Conservation (phyloP, 768 basidiomycete species). For the Brasilioporus rufonigricans region DNA sequence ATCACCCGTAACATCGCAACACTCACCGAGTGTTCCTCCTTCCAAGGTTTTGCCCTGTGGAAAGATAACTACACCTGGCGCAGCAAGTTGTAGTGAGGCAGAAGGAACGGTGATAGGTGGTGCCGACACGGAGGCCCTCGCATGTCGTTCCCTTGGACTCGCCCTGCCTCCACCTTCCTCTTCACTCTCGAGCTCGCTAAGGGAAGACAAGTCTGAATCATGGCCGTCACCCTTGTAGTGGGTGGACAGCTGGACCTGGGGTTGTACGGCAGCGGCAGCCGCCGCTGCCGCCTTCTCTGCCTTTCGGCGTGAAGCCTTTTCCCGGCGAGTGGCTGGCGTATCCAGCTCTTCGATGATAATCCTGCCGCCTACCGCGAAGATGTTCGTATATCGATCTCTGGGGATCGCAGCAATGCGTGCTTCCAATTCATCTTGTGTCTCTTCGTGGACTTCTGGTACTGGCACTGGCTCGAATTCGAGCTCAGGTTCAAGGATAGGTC, state of each 20-base stretch:
- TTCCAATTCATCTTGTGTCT: slow-evolving; percentile 17
- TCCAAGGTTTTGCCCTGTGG: slow-evolving; percentile 39
- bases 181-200: slow-evolving; percentile 44
- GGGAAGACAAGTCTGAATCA: slow-evolving; percentile 44
- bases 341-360: slow-evolving; percentile 72
- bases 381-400: slow-evolving; percentile 30
- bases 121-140: background rate
- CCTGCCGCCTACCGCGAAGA: slow-evolving; percentile 40
- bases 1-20: background rate
- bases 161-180: slow-evolving; percentile 17
- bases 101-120: slow-evolving; percentile 8
- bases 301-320: slow-evolving; percentile 51
- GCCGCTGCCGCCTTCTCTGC: slow-evolving; percentile 31
- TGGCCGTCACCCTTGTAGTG: slow-evolving; percentile 17
- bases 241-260: background rate
- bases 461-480: background rate
- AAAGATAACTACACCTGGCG: slow-evolving; percentile 34
- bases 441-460: background rate
- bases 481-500: background rate
- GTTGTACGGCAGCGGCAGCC: slow-evolving; percentile 15
- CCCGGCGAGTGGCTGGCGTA: slow-evolving; percentile 63
- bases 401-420: slow-evolving; percentile 29
- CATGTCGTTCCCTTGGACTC: slow-evolving; percentile 6
- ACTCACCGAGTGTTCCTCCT: slow-evolving; percentile 65
- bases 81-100: slow-evolving; percentile 10